Percentiles rank a stretch among this genome's conserved stretches.
phyloP scores from a whole-genome alignment of 2,329 filamentous ascomycete species.

The Nigrospora oryzae region DNA sequence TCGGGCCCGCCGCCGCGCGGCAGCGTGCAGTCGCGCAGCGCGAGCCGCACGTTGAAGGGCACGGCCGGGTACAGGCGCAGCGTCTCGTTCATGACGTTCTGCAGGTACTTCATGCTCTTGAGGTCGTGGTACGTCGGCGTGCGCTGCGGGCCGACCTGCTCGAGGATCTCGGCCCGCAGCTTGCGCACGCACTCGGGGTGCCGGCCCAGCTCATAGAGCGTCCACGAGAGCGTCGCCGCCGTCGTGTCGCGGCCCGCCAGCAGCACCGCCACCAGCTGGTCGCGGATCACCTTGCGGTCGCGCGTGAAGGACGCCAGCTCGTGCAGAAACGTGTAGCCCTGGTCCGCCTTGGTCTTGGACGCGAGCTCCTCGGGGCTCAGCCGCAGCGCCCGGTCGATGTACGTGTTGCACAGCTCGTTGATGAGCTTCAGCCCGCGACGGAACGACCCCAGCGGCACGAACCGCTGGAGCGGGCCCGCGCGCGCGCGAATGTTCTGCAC shows the following conservation, averaged over 20 bases:
- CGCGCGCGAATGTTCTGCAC: constrained; percentile 61
- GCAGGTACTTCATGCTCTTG: constrained; percentile 80
- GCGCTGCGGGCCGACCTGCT: constrained; percentile 53
- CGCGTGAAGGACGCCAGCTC: constrained; percentile 75
- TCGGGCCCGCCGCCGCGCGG: constrained; percentile 62
- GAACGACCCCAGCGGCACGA: constrained; percentile 60
- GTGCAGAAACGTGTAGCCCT: constrained; percentile 77
- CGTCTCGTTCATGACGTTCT: constrained; percentile 66
- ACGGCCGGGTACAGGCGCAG: constrained; percentile 71
- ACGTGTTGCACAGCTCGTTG: constrained; percentile 68
- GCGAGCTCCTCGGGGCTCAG: constrained; percentile 65
- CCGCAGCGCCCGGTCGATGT: constrained; percentile 65
- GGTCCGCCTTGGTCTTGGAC: constrained; percentile 62
- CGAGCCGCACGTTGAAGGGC: constrained; percentile 69
- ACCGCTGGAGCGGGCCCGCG: constrained; percentile 50
- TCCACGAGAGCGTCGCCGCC: constrained; percentile 71
- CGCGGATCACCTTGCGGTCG: constrained; percentile 62
- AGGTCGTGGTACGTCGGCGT: constrained; percentile 69
- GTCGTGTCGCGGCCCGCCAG: constrained; percentile 86
- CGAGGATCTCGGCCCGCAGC: constrained; percentile 65
- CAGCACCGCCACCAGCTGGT: constrained; percentile 76
- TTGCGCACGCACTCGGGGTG: constrained; percentile 59
- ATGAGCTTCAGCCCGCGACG: constrained; percentile 56
- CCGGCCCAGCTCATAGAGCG: constrained; percentile 71
- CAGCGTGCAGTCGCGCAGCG: constrained; percentile 65